Evolutionary conservation across 2,329 filamentous ascomycete genomes (phyloP).

Genomic region (Sclerotinia nivalis): DNA sequence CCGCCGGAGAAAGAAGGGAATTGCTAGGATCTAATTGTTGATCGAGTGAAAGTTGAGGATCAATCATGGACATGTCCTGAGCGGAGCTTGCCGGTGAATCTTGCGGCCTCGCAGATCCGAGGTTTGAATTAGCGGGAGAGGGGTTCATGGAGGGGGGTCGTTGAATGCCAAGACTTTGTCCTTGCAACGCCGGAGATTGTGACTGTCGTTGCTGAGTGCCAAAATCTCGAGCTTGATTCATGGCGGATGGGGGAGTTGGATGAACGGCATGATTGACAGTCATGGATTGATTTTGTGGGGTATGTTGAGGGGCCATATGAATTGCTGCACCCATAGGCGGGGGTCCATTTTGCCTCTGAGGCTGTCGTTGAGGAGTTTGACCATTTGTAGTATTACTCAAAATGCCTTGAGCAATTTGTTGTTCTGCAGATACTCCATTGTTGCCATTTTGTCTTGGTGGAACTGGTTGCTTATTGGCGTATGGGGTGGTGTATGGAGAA

Average conservation of each 20-base stretch:
- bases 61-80: constrained; percentile 41
- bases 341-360: constrained; percentile 27
- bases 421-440: constrained; percentile 38
- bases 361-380: constrained; percentile 39
- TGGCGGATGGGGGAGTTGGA: constrained; percentile 28
- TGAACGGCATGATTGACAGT: constrained; percentile 40
- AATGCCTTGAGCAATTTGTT: constrained; percentile 42
- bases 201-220: constrained; percentile 33
- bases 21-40: constrained; percentile 34
- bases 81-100: constrained; percentile 34
- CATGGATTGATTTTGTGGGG: constrained; percentile 37
- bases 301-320: constrained; percentile 38
- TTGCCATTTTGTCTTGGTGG: constrained; percentile 35
- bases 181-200: constrained; percentile 38
- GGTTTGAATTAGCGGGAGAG: constrained; percentile 36
- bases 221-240: constrained; percentile 31
- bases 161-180: constrained; percentile 30
- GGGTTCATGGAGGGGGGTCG: constrained; percentile 34
- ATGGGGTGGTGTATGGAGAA: constrained; percentile 39
- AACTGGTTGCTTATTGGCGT: constrained; percentile 34
- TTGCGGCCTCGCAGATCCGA: constrained; percentile 30
- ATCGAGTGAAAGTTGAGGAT: constrained; percentile 40
- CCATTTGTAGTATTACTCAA: constrained; percentile 34
- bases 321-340: constrained; percentile 39
- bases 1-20: constrained; percentile 29